Conservation (phyloP, 352 stramenopile genomes). For the Pythium aristosporum region DNA sequence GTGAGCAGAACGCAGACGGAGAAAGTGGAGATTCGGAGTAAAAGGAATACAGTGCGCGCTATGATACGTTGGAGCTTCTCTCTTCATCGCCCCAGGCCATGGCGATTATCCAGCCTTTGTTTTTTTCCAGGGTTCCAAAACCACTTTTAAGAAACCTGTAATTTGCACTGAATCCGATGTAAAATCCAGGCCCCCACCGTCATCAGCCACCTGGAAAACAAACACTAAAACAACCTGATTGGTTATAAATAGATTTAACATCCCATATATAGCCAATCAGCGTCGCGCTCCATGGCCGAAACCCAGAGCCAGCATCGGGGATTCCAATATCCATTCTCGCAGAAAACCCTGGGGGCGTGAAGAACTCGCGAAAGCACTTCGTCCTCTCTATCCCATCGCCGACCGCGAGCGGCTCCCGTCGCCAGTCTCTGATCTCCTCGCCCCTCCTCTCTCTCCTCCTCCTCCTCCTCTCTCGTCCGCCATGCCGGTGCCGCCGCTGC, state of each 20-base stretch:
- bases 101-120: background rate
- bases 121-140: background rate
- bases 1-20: background rate
- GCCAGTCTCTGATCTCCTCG: background rate
- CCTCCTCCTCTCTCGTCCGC: constrained; percentile 5
- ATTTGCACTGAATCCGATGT: background rate
- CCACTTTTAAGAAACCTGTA: background rate
- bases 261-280: background rate
- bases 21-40: background rate
- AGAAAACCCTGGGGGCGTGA: background rate
- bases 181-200: background rate
- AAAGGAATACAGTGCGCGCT: background rate
- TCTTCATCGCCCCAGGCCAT: background rate
- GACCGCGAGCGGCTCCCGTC: background rate
- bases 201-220: too few species aligned
- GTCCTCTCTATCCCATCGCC: background rate
- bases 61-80: background rate
- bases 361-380: background rate
- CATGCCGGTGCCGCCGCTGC: constrained; percentile 56
- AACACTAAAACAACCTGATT: background rate
- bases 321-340: background rate
- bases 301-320: background rate
- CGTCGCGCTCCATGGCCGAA: background rate
- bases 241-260: background rate
- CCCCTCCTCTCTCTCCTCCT: background rate